These are phyloP conservation scores for Gamarada debralockiae DNA, from an alignment of 495 filamentous ascomycete species.

Conservation along the genomic window DNA sequence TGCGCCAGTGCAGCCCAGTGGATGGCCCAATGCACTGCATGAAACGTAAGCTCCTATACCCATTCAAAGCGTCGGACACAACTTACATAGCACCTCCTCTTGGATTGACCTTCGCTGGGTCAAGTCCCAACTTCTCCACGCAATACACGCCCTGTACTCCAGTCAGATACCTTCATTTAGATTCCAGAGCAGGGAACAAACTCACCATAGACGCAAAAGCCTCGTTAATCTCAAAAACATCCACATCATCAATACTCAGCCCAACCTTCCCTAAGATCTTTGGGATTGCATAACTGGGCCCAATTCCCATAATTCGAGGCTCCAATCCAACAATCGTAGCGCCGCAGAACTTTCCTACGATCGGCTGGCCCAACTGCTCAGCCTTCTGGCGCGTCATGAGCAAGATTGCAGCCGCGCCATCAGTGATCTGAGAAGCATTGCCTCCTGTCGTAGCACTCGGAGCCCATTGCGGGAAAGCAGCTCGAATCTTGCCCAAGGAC, in stretches of 20 bases:
- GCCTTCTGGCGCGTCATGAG: conserved; percentile 93
- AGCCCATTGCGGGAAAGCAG: conserved; percentile 74
- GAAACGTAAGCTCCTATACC: not conserved
- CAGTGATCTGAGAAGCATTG: conserved; percentile 91
- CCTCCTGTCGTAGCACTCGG: conserved; percentile 85
- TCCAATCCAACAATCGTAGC: conserved; percentile 85
- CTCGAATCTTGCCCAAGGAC: conserved; percentile 74
- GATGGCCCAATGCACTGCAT: conserved; percentile 67
- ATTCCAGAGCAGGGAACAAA: not conserved
- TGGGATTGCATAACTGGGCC: conserved; percentile 86
- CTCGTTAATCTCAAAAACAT: conserved; percentile 95
- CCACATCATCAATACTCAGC: conserved; percentile 71
- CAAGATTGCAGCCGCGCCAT: conserved; percentile 84
- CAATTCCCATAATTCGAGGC: conserved; percentile 96
- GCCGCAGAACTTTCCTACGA: conserved; percentile 90
- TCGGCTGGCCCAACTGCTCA: conserved; percentile 78
- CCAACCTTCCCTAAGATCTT: conserved; percentile 82
- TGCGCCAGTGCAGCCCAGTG: conserved; percentile 73
- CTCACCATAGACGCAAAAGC: conserved; percentile 84
- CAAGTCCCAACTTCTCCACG: conserved; percentile 69
- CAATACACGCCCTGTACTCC: conserved; percentile 70
- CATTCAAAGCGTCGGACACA: conserved; percentile 28
- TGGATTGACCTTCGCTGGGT: conserved; percentile 83
- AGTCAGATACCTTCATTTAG: not conserved
- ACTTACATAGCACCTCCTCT: conserved; percentile 64